A percentile compares a stretch with the other conserved stretches of the same genome.
Evolutionary conservation across 2,329 filamentous ascomycete genomes (phyloP).

Genomic region (Elsinoe ampelina): DNA sequence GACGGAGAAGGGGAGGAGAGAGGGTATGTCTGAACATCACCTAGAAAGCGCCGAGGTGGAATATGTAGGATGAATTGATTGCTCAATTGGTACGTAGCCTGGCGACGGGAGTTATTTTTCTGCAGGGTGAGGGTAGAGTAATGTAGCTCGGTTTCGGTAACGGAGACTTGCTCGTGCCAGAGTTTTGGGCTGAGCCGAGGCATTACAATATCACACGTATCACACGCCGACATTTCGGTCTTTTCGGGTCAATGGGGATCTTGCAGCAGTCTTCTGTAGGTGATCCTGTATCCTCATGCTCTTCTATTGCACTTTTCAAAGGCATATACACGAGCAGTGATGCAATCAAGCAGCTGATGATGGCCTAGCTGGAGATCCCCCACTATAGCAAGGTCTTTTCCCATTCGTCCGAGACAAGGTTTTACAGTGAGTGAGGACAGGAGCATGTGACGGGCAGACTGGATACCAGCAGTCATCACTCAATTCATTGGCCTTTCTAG

Average conservation of each 20-base stretch:
- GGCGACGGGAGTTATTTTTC: neutral
- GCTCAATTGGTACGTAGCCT: constrained; percentile 9
- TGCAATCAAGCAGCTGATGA: neutral
- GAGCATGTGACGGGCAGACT: neutral
- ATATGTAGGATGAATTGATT: neutral
- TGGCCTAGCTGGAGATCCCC: constrained; percentile 7
- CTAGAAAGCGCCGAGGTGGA: constrained; percentile 3
- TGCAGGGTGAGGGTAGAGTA: constrained; percentile 7
- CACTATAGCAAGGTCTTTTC: neutral
- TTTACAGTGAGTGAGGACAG: neutral
- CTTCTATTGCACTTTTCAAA: neutral
- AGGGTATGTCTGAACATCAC: constrained; percentile 12
- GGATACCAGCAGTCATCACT: neutral
- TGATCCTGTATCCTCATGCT: neutral
- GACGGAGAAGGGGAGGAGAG: constrained; percentile 11
- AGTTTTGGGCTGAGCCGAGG: constrained; percentile 1
- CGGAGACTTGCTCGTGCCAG: neutral
- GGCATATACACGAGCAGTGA: neutral
- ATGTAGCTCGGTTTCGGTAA: constrained; percentile 11
- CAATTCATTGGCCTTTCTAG: neutral
- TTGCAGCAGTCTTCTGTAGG: neutral
- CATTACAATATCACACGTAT: neutral
- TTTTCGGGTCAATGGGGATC: neutral
- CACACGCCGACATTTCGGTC: neutral
- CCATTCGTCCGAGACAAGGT: constrained; percentile 6